Percentiles rank a stretch among this genome's conserved stretches.
phyloP scores from a whole-genome alignment of 805 yeast genomes.

The Lachancea waltii region DNA sequence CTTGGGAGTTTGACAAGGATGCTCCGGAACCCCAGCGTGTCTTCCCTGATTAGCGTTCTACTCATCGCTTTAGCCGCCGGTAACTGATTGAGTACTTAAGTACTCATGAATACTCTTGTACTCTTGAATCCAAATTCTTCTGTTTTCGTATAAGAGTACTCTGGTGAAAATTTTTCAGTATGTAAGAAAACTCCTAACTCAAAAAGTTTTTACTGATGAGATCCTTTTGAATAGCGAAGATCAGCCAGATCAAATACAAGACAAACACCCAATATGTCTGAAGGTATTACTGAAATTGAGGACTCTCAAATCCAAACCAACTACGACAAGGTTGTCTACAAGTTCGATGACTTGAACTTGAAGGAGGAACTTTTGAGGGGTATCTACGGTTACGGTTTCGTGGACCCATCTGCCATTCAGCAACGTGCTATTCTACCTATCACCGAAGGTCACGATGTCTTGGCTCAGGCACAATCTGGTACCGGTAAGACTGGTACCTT shows the following conservation, averaged over 20 bases:
- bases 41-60: slow-evolving; percentile 12
- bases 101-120: background rate
- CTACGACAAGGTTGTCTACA: slow-evolving; percentile 82
- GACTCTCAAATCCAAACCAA: slow-evolving; percentile 83
- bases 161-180: slow-evolving; percentile 5
- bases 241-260: slow-evolving; percentile 2
- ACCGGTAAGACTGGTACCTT: slow-evolving; percentile 99
- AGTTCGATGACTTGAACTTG: slow-evolving; percentile 74
- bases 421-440: slow-evolving; percentile 95
- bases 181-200: background rate
- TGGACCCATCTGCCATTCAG: slow-evolving; percentile 95
- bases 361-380: slow-evolving; percentile 57
- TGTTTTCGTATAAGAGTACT: background rate
- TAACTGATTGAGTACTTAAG: background rate
- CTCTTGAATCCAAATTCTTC: slow-evolving; percentile 7
- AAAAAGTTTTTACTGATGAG: slow-evolving; percentile 4
- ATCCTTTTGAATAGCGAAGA: background rate
- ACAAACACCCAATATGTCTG: slow-evolving; percentile 33
- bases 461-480: slow-evolving; percentile 99
- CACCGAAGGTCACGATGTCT: slow-evolving; percentile 87
- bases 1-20: slow-evolving; percentile 26
- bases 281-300: slow-evolving; percentile 75
- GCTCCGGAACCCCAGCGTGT: slow-evolving; percentile 15
- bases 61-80: background rate
- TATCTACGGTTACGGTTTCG: slow-evolving; percentile 87